Conservation (phyloP, 768 basidiomycete species). For the Amanita polypyramis region DNA sequence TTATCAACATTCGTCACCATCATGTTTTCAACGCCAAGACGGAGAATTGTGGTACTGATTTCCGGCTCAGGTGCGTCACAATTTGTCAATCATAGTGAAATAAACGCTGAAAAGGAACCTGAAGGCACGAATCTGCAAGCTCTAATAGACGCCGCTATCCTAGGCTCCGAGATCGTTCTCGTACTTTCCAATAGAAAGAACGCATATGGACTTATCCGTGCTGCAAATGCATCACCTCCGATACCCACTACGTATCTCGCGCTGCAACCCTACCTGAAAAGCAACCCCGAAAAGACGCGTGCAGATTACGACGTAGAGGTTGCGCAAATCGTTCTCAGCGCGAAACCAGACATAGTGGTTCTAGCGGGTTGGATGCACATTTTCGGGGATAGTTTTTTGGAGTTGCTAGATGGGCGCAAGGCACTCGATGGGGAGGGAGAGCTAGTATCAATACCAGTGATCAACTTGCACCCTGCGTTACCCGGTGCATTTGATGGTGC, state of each 20-base stretch:
- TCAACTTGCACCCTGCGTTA: conserved; percentile 94
- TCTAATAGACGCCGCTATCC: conserved; percentile 81
- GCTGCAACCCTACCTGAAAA: conserved; percentile 75
- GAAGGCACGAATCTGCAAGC: conserved; percentile 94
- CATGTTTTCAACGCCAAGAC: conserved; percentile 6
- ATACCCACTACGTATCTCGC: conserved; percentile 80
- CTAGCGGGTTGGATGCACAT: conserved; percentile 99
- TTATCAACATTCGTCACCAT: conserved; percentile 11
- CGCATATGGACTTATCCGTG: conserved; percentile 84
- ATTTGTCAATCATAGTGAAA: background rate
- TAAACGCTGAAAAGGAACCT: conserved; percentile 3
- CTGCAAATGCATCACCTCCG: conserved; percentile 53
- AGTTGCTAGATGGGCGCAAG: conserved; percentile 41
- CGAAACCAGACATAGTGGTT: conserved; percentile 75
- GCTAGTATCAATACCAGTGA: conserved; percentile 54
- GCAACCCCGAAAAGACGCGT: conserved; percentile 61
- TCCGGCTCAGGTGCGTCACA: conserved; percentile 37
- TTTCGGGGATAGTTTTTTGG: conserved; percentile 71
- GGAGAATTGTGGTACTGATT: conserved; percentile 35
- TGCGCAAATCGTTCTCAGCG: conserved; percentile 52
- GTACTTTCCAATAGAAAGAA: conserved; percentile 91
- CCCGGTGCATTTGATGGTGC: conserved; percentile 96
- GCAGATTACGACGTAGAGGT: conserved; percentile 81
- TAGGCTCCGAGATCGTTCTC: conserved; percentile 58
- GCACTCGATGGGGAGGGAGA: conserved; percentile 23